These are phyloP conservation scores for Phytophthora colocasiae DNA, from an alignment of 352 stramenopile genomes.

Conservation along the genomic window DNA sequence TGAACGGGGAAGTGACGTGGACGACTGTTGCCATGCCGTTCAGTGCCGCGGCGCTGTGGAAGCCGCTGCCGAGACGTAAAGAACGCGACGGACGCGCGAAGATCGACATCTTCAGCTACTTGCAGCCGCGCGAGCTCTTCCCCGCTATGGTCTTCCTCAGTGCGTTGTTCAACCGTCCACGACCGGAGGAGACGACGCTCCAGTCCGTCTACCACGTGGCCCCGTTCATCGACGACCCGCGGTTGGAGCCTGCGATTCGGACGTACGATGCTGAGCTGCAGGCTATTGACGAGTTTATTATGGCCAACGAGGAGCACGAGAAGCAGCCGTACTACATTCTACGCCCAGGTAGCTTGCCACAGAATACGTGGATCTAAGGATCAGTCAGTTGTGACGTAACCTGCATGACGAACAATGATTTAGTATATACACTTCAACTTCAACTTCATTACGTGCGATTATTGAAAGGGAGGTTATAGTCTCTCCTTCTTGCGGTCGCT, in stretches of 20 bases:
- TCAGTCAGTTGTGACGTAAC: no score
- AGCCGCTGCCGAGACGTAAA: constrained; percentile 44
- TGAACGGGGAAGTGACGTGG: constrained; percentile 60
- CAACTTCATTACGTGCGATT: constrained; percentile 5
- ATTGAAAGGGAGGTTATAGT: background rate
- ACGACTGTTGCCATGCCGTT: constrained; percentile 49
- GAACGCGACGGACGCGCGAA: constrained; percentile 22
- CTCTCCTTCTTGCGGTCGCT: constrained; percentile 1
- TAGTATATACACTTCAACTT: constrained; percentile 20
- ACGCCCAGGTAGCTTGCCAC: constrained; percentile 35
- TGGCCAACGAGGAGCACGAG: constrained; percentile 31
- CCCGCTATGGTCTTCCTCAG: constrained; percentile 33
- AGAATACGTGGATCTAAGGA: constrained; percentile 47
- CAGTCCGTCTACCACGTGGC: constrained; percentile 31
- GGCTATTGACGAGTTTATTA: constrained; percentile 39
- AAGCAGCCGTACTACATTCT: constrained; percentile 42
- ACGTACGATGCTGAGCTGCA: constrained; percentile 34
- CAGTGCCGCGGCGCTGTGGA: constrained; percentile 53
- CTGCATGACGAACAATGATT: background rate
- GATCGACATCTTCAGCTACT: constrained; percentile 40
- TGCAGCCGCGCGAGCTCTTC: constrained; percentile 34
- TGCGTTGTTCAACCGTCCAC: constrained; percentile 42
- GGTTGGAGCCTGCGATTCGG: constrained; percentile 27
- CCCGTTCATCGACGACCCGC: constrained; percentile 35
- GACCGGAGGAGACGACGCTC: constrained; percentile 38